Conservation (phyloP, 306 rosid species). For the Sphenostylis stenocarpa region DNA sequence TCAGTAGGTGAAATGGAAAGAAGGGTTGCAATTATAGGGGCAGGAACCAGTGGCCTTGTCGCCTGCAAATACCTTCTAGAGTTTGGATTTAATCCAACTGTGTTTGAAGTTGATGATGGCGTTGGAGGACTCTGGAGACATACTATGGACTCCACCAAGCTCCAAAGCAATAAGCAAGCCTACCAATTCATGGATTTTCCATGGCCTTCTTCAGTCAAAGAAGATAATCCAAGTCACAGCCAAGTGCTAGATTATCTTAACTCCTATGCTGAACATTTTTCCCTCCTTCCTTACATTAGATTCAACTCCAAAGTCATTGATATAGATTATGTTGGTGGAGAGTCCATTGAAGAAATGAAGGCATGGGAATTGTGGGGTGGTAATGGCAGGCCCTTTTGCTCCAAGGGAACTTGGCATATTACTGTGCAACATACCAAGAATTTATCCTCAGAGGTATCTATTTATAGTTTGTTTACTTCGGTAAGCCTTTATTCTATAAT, state of each 20-base stretch:
- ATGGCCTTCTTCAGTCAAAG: constrained; percentile 51
- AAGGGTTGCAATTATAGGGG: constrained; percentile 53
- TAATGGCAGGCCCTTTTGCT: constrained; percentile 47
- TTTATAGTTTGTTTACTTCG: neutral
- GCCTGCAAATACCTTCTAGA: constrained; percentile 46
- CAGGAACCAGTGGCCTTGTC: constrained; percentile 55
- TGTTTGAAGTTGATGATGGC: constrained; percentile 49
- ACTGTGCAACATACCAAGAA: constrained; percentile 43
- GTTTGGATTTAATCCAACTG: constrained; percentile 46
- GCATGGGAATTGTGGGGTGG: constrained; percentile 58
- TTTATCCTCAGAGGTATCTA: constrained; percentile 34
- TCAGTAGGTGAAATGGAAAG: constrained; percentile 34
- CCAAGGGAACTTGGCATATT: constrained; percentile 51
- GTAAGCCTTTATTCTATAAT: neutral
- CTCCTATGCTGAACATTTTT: constrained; percentile 50
- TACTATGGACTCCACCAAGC: constrained; percentile 48
- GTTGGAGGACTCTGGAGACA: constrained; percentile 61
- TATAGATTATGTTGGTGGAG: constrained; percentile 50
- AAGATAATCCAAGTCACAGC: constrained; percentile 33
- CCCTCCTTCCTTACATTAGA: constrained; percentile 40
- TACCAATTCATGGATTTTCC: constrained; percentile 51
- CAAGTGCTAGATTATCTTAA: constrained; percentile 44
- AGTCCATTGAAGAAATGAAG: constrained; percentile 36
- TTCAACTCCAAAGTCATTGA: constrained; percentile 50
- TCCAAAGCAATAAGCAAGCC: constrained; percentile 33